Evolutionary conservation across 768 basidiomycete genomes (phyloP).

Genomic region (Ephemerocybe angulata): DNA sequence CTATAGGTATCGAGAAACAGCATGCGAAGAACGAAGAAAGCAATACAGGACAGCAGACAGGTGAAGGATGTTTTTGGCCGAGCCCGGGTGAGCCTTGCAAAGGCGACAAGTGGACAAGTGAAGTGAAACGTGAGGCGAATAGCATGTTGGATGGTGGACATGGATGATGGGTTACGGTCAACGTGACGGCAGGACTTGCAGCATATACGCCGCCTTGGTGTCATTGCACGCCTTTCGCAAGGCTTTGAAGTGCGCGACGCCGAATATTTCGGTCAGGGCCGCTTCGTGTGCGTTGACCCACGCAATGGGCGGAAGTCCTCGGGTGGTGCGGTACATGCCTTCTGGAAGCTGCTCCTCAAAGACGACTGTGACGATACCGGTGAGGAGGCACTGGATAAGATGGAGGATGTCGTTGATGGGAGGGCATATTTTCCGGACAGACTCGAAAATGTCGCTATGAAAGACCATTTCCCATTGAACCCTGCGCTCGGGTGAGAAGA

Average conservation of each 20-base stretch:
- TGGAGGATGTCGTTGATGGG: conserved; percentile 69
- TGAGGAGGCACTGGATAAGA: conserved; percentile 69
- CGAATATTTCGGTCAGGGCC: conserved; percentile 69
- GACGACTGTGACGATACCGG: conserved; percentile 66
- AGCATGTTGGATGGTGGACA: conserved; percentile 5
- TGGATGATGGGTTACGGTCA: conserved; percentile 6
- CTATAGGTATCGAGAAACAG: conserved; percentile 16
- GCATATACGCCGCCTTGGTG: conserved; percentile 67
- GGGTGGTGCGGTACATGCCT: conserved; percentile 69
- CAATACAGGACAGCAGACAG: conserved; percentile 37
- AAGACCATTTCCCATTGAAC: conserved; percentile 92
- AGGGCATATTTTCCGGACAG: conserved; percentile 61
- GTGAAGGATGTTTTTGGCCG: neutral
- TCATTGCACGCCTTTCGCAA: conserved; percentile 72
- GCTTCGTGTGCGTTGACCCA: conserved; percentile 73
- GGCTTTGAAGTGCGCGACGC: conserved; percentile 65
- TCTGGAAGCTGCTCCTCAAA: conserved; percentile 73
- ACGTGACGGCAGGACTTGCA: conserved; percentile 50
- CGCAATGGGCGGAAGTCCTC: conserved; percentile 70
- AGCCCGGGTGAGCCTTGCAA: neutral
- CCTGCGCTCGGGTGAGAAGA: conserved; percentile 80
- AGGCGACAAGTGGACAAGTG: neutral
- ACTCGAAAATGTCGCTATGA: conserved; percentile 72
- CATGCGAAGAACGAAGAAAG: conserved; percentile 28
- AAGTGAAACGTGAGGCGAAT: conserved; percentile 18